A percentile compares a stretch with the other conserved stretches of the same genome.
phyloP scores from a whole-genome alignment of 176 grass and related monocot species.

The Thinopyrum elongatum region DNA sequence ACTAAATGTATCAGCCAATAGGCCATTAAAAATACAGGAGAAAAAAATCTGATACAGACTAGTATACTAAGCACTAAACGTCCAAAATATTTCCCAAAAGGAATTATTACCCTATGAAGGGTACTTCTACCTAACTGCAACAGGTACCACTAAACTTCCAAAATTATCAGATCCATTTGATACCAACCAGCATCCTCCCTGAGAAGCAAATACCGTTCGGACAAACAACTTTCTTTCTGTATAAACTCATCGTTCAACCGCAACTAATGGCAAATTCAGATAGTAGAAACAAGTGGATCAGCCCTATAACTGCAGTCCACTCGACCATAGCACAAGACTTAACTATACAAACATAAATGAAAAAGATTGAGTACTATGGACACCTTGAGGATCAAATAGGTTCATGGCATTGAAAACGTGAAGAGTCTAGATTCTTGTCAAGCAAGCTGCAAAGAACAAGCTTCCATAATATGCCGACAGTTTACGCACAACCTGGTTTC shows the following conservation, averaged over 20 bases:
- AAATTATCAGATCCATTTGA: too few species aligned
- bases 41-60: background rate
- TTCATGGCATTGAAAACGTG: background rate
- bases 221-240: too few species aligned
- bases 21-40: background rate
- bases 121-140: too few species aligned
- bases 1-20: background rate
- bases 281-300: background rate
- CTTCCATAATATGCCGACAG: background rate
- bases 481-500: background rate
- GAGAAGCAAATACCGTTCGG: background rate
- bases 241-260: too few species aligned
- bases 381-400: background rate
- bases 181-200: background rate
- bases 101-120: too few species aligned
- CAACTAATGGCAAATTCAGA: background rate
- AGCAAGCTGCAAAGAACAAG: background rate
- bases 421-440: background rate
- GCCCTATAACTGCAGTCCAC: background rate
- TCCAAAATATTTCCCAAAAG: too few species aligned
- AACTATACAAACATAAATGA: background rate
- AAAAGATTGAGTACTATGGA: background rate
- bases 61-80: too few species aligned
- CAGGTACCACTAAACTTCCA: too few species aligned
- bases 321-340: background rate